A percentile compares a stretch with the other conserved stretches of the same genome.
Evolutionary conservation across 768 basidiomycete genomes (phyloP).

Genomic region (Tylopilus plumbeoviolaceoides): DNA sequence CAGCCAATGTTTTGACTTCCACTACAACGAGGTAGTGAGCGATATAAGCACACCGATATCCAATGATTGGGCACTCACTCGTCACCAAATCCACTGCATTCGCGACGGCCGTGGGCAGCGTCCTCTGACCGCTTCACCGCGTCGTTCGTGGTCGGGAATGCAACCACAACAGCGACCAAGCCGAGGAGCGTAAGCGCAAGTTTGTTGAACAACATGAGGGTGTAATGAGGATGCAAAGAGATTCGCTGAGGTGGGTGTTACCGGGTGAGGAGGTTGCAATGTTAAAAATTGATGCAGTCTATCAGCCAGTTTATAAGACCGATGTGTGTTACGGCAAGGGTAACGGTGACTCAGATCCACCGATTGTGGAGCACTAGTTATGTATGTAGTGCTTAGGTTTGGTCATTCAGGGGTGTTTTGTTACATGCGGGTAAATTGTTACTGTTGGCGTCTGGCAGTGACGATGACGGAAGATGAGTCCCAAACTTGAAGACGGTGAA

Average conservation of each 20-base stretch:
- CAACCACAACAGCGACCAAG: background rate
- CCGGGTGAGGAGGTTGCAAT: background rate
- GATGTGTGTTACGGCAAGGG: too few species aligned
- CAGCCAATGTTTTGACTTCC: background rate
- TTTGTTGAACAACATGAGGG: conserved; percentile 11
- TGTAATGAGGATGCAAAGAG: background rate
- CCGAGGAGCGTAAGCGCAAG: conserved; percentile 2
- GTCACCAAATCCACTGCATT: background rate
- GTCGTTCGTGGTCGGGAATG: background rate
- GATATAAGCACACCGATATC: background rate
- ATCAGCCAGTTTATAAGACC: too few species aligned
- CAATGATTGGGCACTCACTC: background rate
- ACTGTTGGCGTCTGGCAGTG: too few species aligned
- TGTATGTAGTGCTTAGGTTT: too few species aligned
- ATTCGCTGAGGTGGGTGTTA: background rate
- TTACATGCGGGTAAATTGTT: too few species aligned
- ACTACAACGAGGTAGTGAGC: background rate
- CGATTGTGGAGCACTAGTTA: too few species aligned
- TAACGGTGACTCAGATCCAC: too few species aligned
- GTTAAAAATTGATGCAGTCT: too few species aligned
- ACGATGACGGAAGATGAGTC: too few species aligned
- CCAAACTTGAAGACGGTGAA: too few species aligned
- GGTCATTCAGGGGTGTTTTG: too few species aligned
- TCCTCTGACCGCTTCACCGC: background rate
- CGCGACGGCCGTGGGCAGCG: background rate